Evolutionary conservation across 257 asterid species (phyloP), one percentile per base, ranked within the genome.

Genomic region (Solanum chilense): DNA sequence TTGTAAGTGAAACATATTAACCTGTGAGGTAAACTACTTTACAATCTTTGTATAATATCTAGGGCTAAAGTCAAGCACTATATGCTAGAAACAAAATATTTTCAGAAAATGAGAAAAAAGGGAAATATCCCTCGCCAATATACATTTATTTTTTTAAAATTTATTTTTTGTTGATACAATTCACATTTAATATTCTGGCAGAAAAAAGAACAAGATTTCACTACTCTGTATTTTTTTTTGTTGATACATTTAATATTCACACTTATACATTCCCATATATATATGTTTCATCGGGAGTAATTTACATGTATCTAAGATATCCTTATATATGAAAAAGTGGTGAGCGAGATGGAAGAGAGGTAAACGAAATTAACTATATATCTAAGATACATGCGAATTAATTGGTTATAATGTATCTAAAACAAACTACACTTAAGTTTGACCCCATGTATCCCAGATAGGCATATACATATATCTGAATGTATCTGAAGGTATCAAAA

Each of bases 71-170:
- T 80, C 86, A 74, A 82, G 75, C 80, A 86, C 69, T 87, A 87
- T 89, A 89, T 83, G 86, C 84, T 86, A 86, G 27, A 88, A 37
- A 41, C 82, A 66, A 81, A 82, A 18, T 25, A 45, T 29, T 70
- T 29, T 44, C 14, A 47, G 60, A 68, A 70, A 69, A 88, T 87
- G 82, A 37, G 64, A 84, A 80, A 88, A 89, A 74, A 84, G 64
- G 64, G 83, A 82, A 82, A 84, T 58, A 18, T 45, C 68, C 69
- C 64, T 56, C 81, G 89, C 76, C 76, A 86, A 92, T 93, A 89
- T 92, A 93, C 95, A 91, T 58, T 85, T 70, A 62, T 66, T 45
- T 31, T 68, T 66, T 84, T 5, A 1, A 18, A 35, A 1, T 37
- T 70, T 87, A 31, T 23, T 35, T 41, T 70, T 86, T 89, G 70